Base-by-base conservation (phyloP, 2,329 filamentous ascomycete genomes). In the Septoria linicola region DNA sequence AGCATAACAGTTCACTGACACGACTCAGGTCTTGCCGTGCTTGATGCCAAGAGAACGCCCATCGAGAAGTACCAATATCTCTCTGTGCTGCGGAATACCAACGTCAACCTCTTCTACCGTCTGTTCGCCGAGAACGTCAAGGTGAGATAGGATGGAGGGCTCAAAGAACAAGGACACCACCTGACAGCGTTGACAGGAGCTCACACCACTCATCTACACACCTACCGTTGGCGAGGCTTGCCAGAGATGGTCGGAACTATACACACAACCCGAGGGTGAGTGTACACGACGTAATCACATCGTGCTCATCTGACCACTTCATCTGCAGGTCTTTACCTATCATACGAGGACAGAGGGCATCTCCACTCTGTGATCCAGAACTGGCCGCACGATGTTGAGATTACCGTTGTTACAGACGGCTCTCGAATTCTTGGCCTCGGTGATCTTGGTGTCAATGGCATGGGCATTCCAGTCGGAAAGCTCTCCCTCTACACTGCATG, bases 381-480 rank as follows among this genome's bases (percentile, higher is more conserved):
- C 73, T 99, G 93, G 93, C 90, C 89, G 21, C 86, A 93, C 59
- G 83, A 89, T 59, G 92, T 95, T 25, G 89, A 96, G 72, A 99
- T 99, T 68, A 95, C 90, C 67, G 91, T 96, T 69, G 85, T 99
- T 63, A 97, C 93, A 13, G 93, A 99, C 70, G 93, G 93, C 55
- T 96, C 91, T 41, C 87, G 93, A 60, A 96, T 85, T 71, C 84
- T 91, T 52, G 92, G 93, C 66, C 83, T 99, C 31, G 93, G 93
- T 63, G 93, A 99, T 73, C 81, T 97, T 51, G 93, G 93, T 62
- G 85, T 99, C 61, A 96, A 96, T 72, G 93, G 93, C 66, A 95
- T 97, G 77, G 93, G 93, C 61, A 99, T 99, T 72, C 90, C 93
- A 56, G 92, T 99, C 62, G 93, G 93, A 68, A 99, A 99, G 77